Conservation (phyloP, 2,329 filamentous ascomycete species). For the Falciphora oryzae region DNA sequence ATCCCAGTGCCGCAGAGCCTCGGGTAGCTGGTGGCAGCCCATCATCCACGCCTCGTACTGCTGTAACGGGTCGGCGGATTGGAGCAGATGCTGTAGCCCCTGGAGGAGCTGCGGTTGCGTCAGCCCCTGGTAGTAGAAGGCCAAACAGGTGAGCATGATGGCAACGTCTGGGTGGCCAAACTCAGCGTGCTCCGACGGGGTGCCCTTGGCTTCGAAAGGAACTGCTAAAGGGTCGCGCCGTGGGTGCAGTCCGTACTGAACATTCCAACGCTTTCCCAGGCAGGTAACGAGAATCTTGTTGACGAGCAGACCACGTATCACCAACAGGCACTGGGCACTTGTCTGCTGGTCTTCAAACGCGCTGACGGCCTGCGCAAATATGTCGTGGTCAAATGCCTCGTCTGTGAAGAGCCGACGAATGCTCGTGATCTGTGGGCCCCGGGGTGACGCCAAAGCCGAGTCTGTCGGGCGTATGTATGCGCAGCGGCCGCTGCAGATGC, state of each 20-base stretch:
- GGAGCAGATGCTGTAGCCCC: slow-evolving; percentile 39
- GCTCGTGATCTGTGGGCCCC: slow-evolving; percentile 15
- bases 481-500: slow-evolving; percentile 26
- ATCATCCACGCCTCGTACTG: slow-evolving; percentile 47
- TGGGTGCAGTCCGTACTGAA: slow-evolving; percentile 54
- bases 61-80: slow-evolving; percentile 43
- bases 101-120: slow-evolving; percentile 40
- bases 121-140: slow-evolving; percentile 53
- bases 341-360: no score
- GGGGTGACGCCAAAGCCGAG: no score
- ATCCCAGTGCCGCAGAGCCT: slow-evolving; percentile 36
- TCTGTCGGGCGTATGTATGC: slow-evolving; percentile 17
- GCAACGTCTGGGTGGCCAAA: slow-evolving; percentile 58
- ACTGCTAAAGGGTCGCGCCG: slow-evolving; percentile 43
- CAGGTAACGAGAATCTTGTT: slow-evolving; percentile 47
- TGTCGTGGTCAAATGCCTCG: no score
- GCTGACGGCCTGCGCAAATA: slow-evolving; percentile 33
- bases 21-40: slow-evolving; percentile 26
- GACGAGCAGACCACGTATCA: slow-evolving; percentile 49
- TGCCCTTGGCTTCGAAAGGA: slow-evolving; percentile 55
- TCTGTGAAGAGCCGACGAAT: slow-evolving; percentile 14
- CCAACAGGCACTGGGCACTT: no score
- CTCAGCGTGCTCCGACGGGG: slow-evolving; percentile 47
- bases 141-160: slow-evolving; percentile 49
- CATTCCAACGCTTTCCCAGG: slow-evolving; percentile 56